Evolutionary conservation across 2,329 filamentous ascomycete species (phyloP), one percentile per base, ranked within the genome.

Genomic region (Hypoxylon sp.): DNA sequence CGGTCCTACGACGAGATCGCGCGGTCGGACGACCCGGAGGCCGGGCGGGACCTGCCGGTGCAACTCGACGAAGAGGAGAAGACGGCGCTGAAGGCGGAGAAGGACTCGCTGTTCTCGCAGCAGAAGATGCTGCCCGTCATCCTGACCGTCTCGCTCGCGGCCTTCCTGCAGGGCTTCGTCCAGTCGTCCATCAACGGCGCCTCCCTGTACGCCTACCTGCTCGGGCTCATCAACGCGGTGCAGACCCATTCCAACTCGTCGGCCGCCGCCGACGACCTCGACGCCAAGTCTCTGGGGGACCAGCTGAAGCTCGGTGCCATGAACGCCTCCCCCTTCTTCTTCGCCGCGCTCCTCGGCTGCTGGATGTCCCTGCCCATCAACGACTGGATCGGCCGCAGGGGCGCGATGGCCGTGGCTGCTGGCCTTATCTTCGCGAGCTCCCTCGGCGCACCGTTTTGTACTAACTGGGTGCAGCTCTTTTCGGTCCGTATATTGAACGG

Each of bases 131-230:
- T 70, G 13, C 67, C 73, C 9, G 77, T 79, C 48, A 73, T 78
- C 33, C 58, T 75, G 26, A 78, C 76, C 1, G 77, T 80, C 10
- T 78, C 77, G 2, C 68, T 79, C 2, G 77, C 78, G 0, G 78
- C 77, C 0, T 74, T 79, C 38, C 64, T 79, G 0, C 78, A 79
- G 62, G 77, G 77, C 9, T 77, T 77, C 33, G 77, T 79, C 1
- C 78, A 79, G 55, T 76, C 75, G 0, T 79, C 76, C 4, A 74
- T 79, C 58, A 79, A 79, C 55, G 74, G 75, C 9, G 75, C 77
- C 0, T 74, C 74, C 0, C 53, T 78, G 0, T 79, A 64, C 23
- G 57, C 59, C 20, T 9, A 15, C 0, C 35, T 55, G 21, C 64
- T 58, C 17, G 51, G 35, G 13, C 51, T 55, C 13, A 8, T 29